Evolutionary conservation across 371 early-diverging fungal genomes (phyloP).

Genomic region (Lichtheimia ornata): DNA sequence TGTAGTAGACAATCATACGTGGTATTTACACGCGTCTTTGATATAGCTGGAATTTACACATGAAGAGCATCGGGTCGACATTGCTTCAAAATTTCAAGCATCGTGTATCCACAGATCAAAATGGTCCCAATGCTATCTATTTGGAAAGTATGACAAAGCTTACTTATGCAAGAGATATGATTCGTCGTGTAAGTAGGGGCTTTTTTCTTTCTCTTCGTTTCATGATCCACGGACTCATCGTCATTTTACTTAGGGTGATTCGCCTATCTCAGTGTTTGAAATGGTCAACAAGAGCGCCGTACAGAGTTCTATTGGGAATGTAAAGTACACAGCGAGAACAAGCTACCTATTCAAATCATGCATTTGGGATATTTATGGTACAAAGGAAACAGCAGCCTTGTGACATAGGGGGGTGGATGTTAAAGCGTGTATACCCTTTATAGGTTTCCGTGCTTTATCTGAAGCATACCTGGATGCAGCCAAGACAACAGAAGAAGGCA

Average conservation of each 20-base stretch:
- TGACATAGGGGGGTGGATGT: background rate
- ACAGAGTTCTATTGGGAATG: constrained; percentile 20
- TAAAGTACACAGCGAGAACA: constrained; percentile 22
- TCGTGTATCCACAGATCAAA: too few species aligned
- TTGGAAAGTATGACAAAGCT: constrained; percentile 17
- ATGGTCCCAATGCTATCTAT: constrained; percentile 14
- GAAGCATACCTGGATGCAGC: constrained; percentile 26
- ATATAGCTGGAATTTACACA: constrained; percentile 17
- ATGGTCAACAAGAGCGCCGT: constrained; percentile 15
- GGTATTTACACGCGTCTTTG: background rate
- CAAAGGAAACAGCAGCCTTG: background rate
- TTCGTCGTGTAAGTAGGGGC: constrained; percentile 11
- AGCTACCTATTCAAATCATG: constrained; percentile 20
- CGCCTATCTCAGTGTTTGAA: constrained; percentile 22
- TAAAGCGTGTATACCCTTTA: background rate
- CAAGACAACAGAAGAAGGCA: constrained; percentile 10
- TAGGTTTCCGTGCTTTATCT: constrained; percentile 22
- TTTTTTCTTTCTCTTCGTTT: background rate
- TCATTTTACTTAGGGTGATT: constrained; percentile 14
- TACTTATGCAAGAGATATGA: constrained; percentile 19
- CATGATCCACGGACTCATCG: background rate
- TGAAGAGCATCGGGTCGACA: constrained; percentile 12
- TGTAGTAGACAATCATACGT: background rate
- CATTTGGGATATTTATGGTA: constrained; percentile 33
- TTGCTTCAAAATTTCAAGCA: background rate